phyloP scores from a whole-genome alignment of 495 filamentous ascomycete species.

The Daldinia childiae region DNA sequence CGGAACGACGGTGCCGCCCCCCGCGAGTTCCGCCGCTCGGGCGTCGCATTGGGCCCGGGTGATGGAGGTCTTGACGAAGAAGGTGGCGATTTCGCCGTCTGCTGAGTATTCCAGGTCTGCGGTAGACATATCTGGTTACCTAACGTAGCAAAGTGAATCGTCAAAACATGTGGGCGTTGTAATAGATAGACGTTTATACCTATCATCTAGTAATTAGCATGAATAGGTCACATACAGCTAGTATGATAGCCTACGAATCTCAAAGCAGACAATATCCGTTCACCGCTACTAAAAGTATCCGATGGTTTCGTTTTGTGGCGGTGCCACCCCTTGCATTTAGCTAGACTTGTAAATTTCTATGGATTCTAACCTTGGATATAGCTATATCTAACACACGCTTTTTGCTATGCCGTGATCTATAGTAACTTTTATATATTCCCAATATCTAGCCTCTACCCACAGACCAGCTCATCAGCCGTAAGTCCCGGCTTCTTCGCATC shows the following conservation, averaged over 20 bases:
- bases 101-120: neutral
- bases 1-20: neutral
- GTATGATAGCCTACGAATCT: neutral
- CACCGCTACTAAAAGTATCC: neutral
- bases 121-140: neutral
- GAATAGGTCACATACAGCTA: too few species aligned
- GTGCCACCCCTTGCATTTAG: neutral
- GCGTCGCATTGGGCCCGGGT: neutral
- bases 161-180: too few species aligned
- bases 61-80: neutral
- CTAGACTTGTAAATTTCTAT: neutral
- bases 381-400: neutral
- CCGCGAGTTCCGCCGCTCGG: neutral
- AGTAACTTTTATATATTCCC: constrained; percentile 12
- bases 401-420: neutral
- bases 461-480: constrained; percentile 44
- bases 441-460: constrained; percentile 28
- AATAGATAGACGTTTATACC: too few species aligned
- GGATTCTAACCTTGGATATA: neutral
- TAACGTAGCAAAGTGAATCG: too few species aligned
- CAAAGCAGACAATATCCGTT: neutral
- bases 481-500: constrained; percentile 18
- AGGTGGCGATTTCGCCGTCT: neutral
- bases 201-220: too few species aligned
- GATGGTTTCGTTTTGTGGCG: neutral